Percentiles rank a stretch among this genome's conserved stretches.
phyloP scores from a whole-genome alignment of 2,329 filamentous ascomycete species.

The Aureobasidium sp. region DNA sequence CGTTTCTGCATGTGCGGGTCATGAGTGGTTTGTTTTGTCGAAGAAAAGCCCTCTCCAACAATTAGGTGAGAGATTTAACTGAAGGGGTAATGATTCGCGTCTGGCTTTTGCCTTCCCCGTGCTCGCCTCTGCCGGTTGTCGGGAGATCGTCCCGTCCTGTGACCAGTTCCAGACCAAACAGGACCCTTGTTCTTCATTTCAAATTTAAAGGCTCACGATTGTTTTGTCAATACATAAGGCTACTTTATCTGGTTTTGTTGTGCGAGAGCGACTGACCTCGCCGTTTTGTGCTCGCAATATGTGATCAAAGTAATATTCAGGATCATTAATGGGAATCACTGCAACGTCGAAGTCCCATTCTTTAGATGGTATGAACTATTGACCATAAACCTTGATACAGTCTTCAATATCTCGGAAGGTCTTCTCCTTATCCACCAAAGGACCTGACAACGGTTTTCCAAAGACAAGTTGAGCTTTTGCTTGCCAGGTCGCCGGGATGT shows the following conservation, averaged over 20 bases:
- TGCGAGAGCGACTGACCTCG: no score
- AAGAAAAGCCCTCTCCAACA: neutral
- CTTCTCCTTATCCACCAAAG: conserved; percentile 23
- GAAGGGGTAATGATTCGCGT: neutral
- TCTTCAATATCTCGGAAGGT: conserved; percentile 26
- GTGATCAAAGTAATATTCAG: no score
- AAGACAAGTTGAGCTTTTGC: conserved; percentile 26
- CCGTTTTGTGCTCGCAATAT: no score
- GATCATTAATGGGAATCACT: no score
- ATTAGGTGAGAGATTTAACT: conserved; percentile 3
- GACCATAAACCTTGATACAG: conserved; percentile 22
- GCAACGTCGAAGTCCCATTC: no score
- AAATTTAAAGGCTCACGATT: no score
- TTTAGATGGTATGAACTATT: neutral
- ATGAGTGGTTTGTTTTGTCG: conserved; percentile 8
- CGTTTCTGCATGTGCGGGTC: neutral
- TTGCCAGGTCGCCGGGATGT: conserved; percentile 23
- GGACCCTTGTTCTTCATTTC: neutral
- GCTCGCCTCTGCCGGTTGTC: neutral
- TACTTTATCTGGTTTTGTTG: neutral
- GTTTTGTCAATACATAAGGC: neutral
- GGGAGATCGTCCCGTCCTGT: neutral
- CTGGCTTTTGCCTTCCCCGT: neutral
- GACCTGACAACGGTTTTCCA: conserved; percentile 21
- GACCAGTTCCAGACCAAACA: neutral